Evolutionary conservation across 129 eudicot species (phyloP).

Genomic region (Heracleum sosnowskyi): DNA sequence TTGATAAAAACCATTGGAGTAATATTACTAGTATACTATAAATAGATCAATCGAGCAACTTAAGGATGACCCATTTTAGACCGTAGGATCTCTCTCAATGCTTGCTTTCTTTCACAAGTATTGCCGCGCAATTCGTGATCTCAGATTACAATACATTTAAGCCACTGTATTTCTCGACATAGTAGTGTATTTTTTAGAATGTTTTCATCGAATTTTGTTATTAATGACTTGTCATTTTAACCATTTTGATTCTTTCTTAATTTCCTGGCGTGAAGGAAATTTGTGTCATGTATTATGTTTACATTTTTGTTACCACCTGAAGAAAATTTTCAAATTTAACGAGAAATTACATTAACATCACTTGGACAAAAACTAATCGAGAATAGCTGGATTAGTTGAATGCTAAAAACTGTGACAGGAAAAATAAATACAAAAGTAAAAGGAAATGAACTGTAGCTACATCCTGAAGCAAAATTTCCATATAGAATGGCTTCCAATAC

Average conservation of each 20-base stretch:
- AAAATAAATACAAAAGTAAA: background rate
- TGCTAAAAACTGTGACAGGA: background rate
- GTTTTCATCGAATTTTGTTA: too few species aligned
- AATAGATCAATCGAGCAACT: conserved; percentile 27
- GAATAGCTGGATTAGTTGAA: background rate
- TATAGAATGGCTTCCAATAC: conserved; percentile 35
- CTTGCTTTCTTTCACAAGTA: conserved; percentile 10
- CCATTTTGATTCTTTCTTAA: too few species aligned
- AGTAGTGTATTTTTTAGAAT: background rate
- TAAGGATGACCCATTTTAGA: conserved; percentile 31
- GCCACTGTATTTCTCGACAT: background rate
- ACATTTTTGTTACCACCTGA: too few species aligned
- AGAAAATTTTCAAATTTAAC: too few species aligned
- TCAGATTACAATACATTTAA: background rate
- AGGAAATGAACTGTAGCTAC: conserved; percentile 16
- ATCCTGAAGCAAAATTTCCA: conserved; percentile 33
- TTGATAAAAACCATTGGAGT: conserved; percentile 5
- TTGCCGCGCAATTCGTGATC: conserved; percentile 32
- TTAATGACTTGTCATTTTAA: too few species aligned
- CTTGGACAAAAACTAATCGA: background rate
- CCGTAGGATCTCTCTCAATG: conserved; percentile 30
- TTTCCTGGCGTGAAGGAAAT: too few species aligned
- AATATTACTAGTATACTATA: background rate
- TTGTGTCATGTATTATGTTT: too few species aligned
- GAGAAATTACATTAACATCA: background rate